A percentile compares a stretch with the other conserved stretches of the same genome.
These are phyloP conservation scores for Tuber brumale DNA, from an alignment of 495 filamentous ascomycete species.

Conservation along the genomic window DNA sequence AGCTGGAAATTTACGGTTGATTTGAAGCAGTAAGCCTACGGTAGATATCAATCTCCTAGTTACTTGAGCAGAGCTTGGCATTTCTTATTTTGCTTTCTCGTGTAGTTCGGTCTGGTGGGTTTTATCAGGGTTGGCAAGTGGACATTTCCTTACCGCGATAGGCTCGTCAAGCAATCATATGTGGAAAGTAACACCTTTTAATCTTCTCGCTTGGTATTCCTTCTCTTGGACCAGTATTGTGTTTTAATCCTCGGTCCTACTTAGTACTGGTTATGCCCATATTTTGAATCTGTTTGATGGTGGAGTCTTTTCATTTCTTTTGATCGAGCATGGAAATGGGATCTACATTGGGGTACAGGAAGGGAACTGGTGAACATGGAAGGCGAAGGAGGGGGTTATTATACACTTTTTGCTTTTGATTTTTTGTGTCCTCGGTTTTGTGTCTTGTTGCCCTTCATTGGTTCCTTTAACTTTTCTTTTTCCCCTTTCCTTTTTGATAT, in stretches of 20 bases:
- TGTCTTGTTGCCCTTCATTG: background rate
- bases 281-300: constrained; percentile 13
- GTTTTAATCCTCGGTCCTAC: background rate
- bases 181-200: constrained; percentile 2
- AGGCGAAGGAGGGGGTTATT: background rate
- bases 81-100: constrained; percentile 2
- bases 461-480: constrained; percentile 15
- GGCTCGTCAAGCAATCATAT: constrained; percentile 2
- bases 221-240: background rate
- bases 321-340: constrained; percentile 27
- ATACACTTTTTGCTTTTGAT: constrained; percentile 1
- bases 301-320: constrained; percentile 25
- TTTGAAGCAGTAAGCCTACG: constrained; percentile 17
- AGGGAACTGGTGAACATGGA: background rate
- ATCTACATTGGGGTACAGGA: constrained; percentile 3
- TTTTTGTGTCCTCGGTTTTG: background rate
- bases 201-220: background rate
- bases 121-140: background rate
- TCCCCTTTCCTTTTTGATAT: constrained; percentile 8
- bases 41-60: background rate
- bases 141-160: background rate
- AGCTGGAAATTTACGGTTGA: constrained; percentile 42
- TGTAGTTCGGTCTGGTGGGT: background rate
- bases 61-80: background rate
- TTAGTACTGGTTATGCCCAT: background rate